These are phyloP conservation scores for Sordariomycetes sp. DNA, from an alignment of 2,329 filamentous ascomycete genomes.

Conservation along the genomic window DNA sequence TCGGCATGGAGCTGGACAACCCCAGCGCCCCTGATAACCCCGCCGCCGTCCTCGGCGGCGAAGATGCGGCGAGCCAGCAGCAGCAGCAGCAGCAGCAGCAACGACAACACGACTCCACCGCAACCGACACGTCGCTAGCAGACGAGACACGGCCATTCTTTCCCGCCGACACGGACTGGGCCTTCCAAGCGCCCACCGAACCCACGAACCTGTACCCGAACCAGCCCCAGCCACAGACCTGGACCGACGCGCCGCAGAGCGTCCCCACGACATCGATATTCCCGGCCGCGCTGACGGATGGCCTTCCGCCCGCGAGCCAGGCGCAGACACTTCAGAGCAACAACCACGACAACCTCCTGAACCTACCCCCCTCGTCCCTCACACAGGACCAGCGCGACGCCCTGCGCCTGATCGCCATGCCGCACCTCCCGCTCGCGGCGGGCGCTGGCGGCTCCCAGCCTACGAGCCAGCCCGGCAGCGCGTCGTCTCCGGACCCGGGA, in stretches of 20 bases:
- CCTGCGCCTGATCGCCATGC: constrained; percentile 51
- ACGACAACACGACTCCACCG: constrained; percentile 9
- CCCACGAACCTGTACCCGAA: neutral
- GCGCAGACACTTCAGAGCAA: neutral
- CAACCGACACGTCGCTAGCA: neutral
- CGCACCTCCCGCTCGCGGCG: constrained; percentile 46
- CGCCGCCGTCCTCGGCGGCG: constrained; percentile 18
- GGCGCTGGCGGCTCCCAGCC: constrained; percentile 41
- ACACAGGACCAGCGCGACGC: constrained; percentile 48
- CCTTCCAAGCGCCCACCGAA: neutral
- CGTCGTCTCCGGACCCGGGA: constrained; percentile 39
- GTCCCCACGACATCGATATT: neutral
- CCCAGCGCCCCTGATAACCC: constrained; percentile 11
- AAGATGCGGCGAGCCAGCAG: neutral
- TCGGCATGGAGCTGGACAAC: constrained; percentile 23
- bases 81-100: constrained; percentile 9
- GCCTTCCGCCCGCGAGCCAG: neutral
- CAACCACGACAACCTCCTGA: neutral
- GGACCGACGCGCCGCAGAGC: neutral
- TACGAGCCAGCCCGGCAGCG: constrained; percentile 30
- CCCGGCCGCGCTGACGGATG: neutral
- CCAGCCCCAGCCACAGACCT: neutral
- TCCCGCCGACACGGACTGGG: neutral
- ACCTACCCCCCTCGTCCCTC: constrained; percentile 15
- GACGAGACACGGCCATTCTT: constrained; percentile 3